Conservation (phyloP, 1,284 basidiomycete genomes). For the Ganoderma lingzhi region DNA sequence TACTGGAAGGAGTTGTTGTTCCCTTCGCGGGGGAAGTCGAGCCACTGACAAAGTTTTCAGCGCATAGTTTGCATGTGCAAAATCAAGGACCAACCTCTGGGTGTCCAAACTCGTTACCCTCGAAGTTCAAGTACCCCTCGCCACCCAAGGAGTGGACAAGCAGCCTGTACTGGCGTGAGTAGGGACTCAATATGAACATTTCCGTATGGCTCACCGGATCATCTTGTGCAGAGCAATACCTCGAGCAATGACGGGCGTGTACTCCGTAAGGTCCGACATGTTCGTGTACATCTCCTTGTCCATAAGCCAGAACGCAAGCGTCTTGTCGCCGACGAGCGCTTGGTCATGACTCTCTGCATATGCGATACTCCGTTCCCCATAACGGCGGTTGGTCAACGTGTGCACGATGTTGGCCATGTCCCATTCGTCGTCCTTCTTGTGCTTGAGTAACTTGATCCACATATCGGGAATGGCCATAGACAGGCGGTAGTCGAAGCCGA, state of each 20-base stretch:
- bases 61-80: background rate
- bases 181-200: too few relatives aligned
- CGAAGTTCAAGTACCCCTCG: conserved; percentile 98
- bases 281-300: conserved; percentile 99
- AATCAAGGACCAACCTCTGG: conserved; percentile 72
- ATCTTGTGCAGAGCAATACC: conserved; percentile 96
- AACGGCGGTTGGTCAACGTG: conserved; percentile 90
- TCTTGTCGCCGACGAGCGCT: conserved; percentile 98
- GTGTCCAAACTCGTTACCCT: conserved; percentile 98
- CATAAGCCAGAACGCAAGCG: conserved; percentile 99
- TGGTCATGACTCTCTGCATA: conserved; percentile 99
- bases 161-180: conserved; percentile 59
- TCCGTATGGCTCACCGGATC: conserved; percentile 75
- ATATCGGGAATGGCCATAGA: conserved; percentile 99
- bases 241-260: conserved; percentile 90
- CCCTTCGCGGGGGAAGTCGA: conserved; percentile 96
- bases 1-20: conserved; percentile 97
- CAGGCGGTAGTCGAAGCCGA: conserved; percentile 97
- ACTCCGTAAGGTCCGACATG: conserved; percentile 91
- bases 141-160: conserved; percentile 93
- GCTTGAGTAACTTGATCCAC: conserved; percentile 99
- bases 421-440: conserved; percentile 90
- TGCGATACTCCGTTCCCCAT: conserved; percentile 92
- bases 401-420: conserved; percentile 88
- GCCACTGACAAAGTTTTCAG: conserved; percentile 70